Percentiles rank a stretch among this genome's conserved stretches.
These are phyloP conservation scores for Nigrospora osmanthi DNA, from an alignment of 2,329 filamentous ascomycete genomes.

Conservation along the genomic window DNA sequence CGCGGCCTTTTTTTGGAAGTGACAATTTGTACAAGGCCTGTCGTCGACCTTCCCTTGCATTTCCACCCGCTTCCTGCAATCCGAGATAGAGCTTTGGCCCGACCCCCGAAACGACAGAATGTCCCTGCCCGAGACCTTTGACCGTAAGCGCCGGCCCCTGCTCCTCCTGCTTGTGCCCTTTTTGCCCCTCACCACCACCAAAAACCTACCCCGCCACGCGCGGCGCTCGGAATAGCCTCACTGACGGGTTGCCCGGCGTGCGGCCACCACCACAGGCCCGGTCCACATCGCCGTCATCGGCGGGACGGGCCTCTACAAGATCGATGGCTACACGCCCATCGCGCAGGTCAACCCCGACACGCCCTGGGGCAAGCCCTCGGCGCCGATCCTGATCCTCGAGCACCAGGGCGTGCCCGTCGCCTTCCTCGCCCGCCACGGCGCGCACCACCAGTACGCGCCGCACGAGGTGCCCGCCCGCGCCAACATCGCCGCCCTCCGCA, in stretches of 20 bases:
- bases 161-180: not conserved
- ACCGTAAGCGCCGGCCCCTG: conserved; percentile 34
- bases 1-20: too few species aligned
- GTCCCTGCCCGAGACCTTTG: conserved; percentile 50
- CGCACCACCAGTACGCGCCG: conserved; percentile 81
- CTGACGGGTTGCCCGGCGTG: not conserved
- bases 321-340: conserved; percentile 80
- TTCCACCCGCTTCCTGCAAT: too few species aligned
- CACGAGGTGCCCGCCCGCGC: conserved; percentile 92
- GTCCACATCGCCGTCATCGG: conserved; percentile 86
- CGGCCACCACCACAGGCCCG: conserved; percentile 43
- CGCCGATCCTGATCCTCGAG: conserved; percentile 77
- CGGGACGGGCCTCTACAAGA: conserved; percentile 83
- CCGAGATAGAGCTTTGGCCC: not conserved
- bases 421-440: conserved; percentile 88
- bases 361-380: conserved; percentile 77
- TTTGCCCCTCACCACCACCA: conserved; percentile 4
- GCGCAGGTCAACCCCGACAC: conserved; percentile 70
- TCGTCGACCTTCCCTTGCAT: too few species aligned
- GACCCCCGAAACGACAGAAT: conserved; percentile 23
- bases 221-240: conserved; percentile 5
- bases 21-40: too few species aligned
- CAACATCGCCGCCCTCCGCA: conserved; percentile 95
- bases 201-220: conserved; percentile 1
- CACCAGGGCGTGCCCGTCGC: conserved; percentile 78